Evolutionary conservation across 305 asterid species (phyloP), one percentile per base, ranked within the genome.

Genomic region (Fraxinus dipetala): DNA sequence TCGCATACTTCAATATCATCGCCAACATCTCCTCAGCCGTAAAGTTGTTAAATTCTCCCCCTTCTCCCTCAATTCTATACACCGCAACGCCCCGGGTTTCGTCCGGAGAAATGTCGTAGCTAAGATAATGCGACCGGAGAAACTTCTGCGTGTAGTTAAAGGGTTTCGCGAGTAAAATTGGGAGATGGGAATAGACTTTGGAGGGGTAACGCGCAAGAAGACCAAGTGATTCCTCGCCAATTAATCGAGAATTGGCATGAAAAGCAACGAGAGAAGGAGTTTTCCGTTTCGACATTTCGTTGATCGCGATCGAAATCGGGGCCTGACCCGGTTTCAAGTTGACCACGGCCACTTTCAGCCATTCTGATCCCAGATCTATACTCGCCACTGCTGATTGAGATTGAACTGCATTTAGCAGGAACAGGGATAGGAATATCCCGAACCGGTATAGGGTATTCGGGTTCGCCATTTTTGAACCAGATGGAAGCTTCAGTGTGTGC

Each of bases 341-440:
- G 73, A 96, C 99, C 36, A 94, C 97, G 84, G 98, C 98, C 73
- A 96, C 95, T 83, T 96, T 96, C 78, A 96, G 56, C 92, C 92
- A 96, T 90, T 96, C 99, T 4, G 98, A 94, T 76, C 99, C 99
- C 83, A 96, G 98, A 94, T 96, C 99, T 92, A 96, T 89, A 87
- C 98, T 94, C 11, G 94, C 93, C 8, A 96, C 99, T 4, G 99
- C 98, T 74, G 99, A 92, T 89, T 94, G 87, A 28, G 94, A 84
- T 9, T 76, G 87, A 59, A 85, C 76, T 1, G 89, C 84, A 77
- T 80, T 89, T 1, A 85, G 83, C 32, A 86, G 79, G 36, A 91
- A 79, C 59, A 91, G 36, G 5, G 89, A 84, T 14, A 93, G 76
- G 32, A 89, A 18, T 40, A 86, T 31, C 61, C 90, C 92, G 75